A percentile compares a stretch with the other conserved stretches of the same genome.
Conservation (phyloP, 164 flowering plant genomes). For the Buxus sempervirens region DNA sequence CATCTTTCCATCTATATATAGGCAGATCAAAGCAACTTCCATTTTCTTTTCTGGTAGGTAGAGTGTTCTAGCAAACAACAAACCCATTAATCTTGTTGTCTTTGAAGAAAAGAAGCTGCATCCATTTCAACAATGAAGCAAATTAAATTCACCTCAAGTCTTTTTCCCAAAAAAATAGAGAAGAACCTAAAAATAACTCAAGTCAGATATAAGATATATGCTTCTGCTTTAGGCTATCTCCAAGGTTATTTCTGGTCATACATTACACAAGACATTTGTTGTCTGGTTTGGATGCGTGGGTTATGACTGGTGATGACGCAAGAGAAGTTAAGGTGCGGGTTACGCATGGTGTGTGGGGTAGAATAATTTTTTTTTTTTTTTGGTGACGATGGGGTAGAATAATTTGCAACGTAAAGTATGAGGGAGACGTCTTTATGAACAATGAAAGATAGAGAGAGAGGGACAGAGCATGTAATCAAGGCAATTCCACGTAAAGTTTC, state of each 20-base stretch:
- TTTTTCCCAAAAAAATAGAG: too few species aligned
- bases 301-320: background rate
- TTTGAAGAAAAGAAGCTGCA: background rate
- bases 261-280: too few species aligned
- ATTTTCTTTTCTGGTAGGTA: slow-evolving; percentile 1
- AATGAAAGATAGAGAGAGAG: too few species aligned
- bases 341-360: background rate
- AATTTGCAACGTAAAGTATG: too few species aligned
- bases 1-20: too few species aligned
- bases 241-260: background rate
- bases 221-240: background rate
- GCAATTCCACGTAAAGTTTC: slow-evolving; percentile 1
- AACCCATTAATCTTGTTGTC: background rate
- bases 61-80: background rate
- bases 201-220: background rate
- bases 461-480: background rate
- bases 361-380: too few species aligned
- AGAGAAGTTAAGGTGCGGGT: background rate
- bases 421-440: too few species aligned
- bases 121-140: background rate
- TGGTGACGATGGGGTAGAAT: too few species aligned
- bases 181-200: too few species aligned
- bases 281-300: too few species aligned
- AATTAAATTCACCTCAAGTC: background rate
- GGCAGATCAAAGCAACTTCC: background rate